These are phyloP conservation scores for Podila minutissima DNA, from an alignment of 192 early-diverging fungal genomes.

Conservation along the genomic window DNA sequence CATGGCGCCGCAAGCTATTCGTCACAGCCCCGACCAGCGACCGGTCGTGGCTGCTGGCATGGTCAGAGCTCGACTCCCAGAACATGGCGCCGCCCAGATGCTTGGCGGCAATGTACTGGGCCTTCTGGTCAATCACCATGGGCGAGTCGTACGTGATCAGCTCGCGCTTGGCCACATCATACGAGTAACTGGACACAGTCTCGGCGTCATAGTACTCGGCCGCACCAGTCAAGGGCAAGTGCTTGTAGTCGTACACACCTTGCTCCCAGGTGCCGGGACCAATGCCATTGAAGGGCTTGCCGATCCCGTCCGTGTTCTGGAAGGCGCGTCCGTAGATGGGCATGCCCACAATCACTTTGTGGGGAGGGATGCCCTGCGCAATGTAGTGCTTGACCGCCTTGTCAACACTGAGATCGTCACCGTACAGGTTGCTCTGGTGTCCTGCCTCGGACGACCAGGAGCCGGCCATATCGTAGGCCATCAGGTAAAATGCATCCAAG, in stretches of 20 bases:
- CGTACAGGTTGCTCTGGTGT: slow-evolving; percentile 90
- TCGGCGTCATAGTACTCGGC: slow-evolving; percentile 80
- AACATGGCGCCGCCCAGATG: slow-evolving; percentile 80
- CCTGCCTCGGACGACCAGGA: slow-evolving; percentile 72
- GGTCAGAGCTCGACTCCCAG: slow-evolving; percentile 78
- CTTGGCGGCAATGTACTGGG: slow-evolving; percentile 65
- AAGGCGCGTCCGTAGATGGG: slow-evolving; percentile 96
- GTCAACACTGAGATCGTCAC: slow-evolving; percentile 67
- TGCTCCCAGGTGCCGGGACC: slow-evolving; percentile 88
- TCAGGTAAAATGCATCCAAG: slow-evolving; percentile 87
- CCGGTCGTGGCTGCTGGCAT: slow-evolving; percentile 45
- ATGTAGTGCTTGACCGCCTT: slow-evolving; percentile 81
- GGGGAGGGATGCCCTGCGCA: slow-evolving; percentile 75
- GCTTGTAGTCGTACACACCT: slow-evolving; percentile 92
- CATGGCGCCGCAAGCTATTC: slow-evolving; percentile 18
- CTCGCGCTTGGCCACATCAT: slow-evolving; percentile 71
- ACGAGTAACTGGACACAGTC: slow-evolving; percentile 84
- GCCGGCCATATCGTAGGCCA: slow-evolving; percentile 89
- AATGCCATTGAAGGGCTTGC: slow-evolving; percentile 72
- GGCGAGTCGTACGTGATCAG: slow-evolving; percentile 87
- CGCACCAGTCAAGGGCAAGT: slow-evolving; percentile 72
- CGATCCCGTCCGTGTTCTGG: slow-evolving; percentile 79
- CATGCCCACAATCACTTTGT: slow-evolving; percentile 91
- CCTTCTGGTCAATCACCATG: slow-evolving; percentile 71
- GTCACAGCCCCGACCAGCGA: slow-evolving; percentile 50